These are phyloP conservation scores for Parsonsia alboflavescens DNA, from an alignment of 257 asterid species.

Conservation along the genomic window DNA sequence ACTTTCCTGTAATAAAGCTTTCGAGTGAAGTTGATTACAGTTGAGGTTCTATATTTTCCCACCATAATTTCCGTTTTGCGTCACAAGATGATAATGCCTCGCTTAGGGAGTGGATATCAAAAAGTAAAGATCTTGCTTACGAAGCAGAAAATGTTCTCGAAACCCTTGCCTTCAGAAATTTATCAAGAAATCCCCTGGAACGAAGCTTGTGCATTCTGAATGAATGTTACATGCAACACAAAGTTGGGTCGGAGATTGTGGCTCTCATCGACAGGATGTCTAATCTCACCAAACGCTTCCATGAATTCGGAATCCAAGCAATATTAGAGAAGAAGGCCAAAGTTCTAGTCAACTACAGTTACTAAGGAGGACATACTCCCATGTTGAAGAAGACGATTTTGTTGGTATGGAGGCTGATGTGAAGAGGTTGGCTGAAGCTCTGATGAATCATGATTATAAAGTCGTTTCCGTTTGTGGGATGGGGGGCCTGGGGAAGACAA, in stretches of 20 bases:
- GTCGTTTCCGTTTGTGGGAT: neutral
- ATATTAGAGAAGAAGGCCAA: constrained; percentile 8
- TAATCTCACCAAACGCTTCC: neutral
- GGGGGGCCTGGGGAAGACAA: constrained; percentile 29
- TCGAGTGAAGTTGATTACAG: neutral
- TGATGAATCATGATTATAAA: too few relatives aligned
- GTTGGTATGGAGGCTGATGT: too few relatives aligned
- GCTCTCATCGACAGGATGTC: neutral
- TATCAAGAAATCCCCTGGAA: neutral
- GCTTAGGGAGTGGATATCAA: neutral
- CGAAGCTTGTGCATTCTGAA: neutral
- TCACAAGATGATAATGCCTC: neutral
- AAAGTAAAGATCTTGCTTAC: too few relatives aligned
- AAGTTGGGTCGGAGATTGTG: too few relatives aligned
- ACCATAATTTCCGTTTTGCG: too few relatives aligned
- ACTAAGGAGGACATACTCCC: too few relatives aligned
- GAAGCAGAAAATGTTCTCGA: constrained; percentile 4
- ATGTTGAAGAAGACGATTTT: too few relatives aligned
- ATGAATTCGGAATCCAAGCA: neutral
- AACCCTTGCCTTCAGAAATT: neutral
- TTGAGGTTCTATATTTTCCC: too few relatives aligned
- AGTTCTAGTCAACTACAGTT: too few relatives aligned
- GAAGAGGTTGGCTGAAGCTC: too few relatives aligned
- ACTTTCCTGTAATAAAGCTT: too few relatives aligned
- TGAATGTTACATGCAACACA: neutral